Evolutionary conservation across 2,329 filamentous ascomycete species (phyloP), one percentile per base, ranked within the genome.

Genomic region (Aspergillus transmontanensis): DNA sequence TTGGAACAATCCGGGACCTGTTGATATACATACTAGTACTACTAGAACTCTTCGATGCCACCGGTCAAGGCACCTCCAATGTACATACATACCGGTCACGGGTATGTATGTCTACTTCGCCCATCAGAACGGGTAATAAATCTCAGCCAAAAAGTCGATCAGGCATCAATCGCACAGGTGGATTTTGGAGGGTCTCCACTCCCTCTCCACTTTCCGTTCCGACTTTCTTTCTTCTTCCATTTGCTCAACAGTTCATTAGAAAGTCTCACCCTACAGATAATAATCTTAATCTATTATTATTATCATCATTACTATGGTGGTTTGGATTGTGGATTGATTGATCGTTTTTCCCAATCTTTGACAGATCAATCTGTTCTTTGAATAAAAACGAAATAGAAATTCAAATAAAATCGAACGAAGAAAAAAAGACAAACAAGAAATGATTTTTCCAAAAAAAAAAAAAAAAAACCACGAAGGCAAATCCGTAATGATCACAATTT

Each of bases 131-230:
- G 32, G 45, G 43, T 58, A 50, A 36, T 48, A 46, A 32, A 45
- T 48, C n/a, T 48, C 30, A 46, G 30, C 28, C 30, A 51, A 45
- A 46, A 36, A 51, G 43, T n/a, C 26, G 48, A 59, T 59, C 58
- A 59, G 58, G 58, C 58, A 59, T 59, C 58, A 51, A 59, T 30
- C 21, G 45, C 56, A 50, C 48, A 28, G 34, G 51, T 55, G 34
- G 34, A 28, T 55, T 21, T 21, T n/a, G 39, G 36, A 41, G 6
- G 6, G 14, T 28, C 14, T 16, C 54, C 26, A 39, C 57, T 53
- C n/a, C 30, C 14, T 21, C 45, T 39, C 56, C 56, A 45, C 56
- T 34, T 34, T 43, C 43, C 56, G 56, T 58, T 48, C 56, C 39
- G 43, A 34, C 23, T 50, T 58, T 50, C 56, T 58, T 57, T 58